Conservation (phyloP, 306 rosid genomes). For the Sindora glabra region DNA sequence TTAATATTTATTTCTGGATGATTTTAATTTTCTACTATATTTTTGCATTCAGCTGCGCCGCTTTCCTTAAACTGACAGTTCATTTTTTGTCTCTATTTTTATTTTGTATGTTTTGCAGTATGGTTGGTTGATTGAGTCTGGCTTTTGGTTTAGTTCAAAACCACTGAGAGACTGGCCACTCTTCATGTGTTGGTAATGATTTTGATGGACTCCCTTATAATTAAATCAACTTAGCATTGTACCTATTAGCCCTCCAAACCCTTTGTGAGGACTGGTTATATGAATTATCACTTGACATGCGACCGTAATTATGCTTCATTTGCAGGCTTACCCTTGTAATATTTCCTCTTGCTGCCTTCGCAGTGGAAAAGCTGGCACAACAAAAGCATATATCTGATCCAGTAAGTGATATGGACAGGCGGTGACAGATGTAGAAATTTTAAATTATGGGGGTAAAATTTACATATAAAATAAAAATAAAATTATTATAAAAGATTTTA, state of each 20-base stretch:
- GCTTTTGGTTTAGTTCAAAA: conserved; percentile 88
- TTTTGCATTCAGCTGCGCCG: no score
- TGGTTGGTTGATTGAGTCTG: conserved; percentile 77
- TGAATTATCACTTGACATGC: not conserved
- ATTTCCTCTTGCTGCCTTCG: conserved; percentile 63
- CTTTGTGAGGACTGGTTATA: no score
- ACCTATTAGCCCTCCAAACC: no score
- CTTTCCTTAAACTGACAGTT: no score
- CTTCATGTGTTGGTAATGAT: conserved; percentile 84
- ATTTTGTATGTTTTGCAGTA: conserved; percentile 45
- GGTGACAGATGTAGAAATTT: no score
- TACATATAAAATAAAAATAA: no score
- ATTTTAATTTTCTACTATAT: no score
- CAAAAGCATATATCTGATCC: conserved; percentile 46
- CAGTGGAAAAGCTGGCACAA: conserved; percentile 61
- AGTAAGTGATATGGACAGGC: conserved; percentile 40
- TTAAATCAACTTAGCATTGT: not conserved
- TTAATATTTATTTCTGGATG: not conserved
- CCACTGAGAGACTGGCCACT: conserved; percentile 96
- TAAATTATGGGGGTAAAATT: no score
- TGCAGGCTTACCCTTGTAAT: conserved; percentile 77
- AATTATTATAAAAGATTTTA: no score
- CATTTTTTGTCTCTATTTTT: not conserved
- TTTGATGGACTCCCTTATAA: no score
- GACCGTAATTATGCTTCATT: conserved; percentile 1